A percentile compares a stretch with the other conserved stretches of the same genome.
These are phyloP conservation scores for Papiliotrema fonsecae DNA, from an alignment of 1,284 basidiomycete species.

Conservation along the genomic window DNA sequence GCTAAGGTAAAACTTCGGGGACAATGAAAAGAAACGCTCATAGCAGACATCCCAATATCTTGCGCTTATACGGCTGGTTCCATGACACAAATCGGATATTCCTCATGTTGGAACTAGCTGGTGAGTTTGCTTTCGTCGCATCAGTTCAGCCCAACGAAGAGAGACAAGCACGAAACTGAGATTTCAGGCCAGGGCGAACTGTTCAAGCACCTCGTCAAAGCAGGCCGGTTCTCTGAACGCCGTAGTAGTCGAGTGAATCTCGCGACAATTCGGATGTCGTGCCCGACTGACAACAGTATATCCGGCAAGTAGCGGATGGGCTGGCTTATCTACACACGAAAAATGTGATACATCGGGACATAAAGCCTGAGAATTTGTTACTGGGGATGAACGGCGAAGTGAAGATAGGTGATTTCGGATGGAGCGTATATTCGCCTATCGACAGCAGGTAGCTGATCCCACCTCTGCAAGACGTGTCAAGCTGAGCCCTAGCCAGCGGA, in stretches of 20 bases:
- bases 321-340: slow-evolving; percentile 86
- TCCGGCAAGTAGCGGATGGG: slow-evolving; percentile 95
- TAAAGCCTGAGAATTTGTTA: slow-evolving; percentile 96
- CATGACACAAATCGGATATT: slow-evolving; percentile 93
- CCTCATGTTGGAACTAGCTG: slow-evolving; percentile 84
- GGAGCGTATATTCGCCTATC: slow-evolving; percentile 89
- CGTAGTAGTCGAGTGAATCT: slow-evolving; percentile 59
- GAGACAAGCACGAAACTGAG: neutral
- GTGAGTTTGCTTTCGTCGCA: slow-evolving; percentile 7
- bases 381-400: slow-evolving; percentile 85
- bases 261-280: neutral
- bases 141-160: neutral
- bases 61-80: slow-evolving; percentile 95
- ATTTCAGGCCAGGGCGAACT: slow-evolving; percentile 83
- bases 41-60: slow-evolving; percentile 79
- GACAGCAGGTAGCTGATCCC: slow-evolving; percentile 46
- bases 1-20: slow-evolving; percentile 17
- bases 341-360: slow-evolving; percentile 98
- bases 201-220: slow-evolving; percentile 77
- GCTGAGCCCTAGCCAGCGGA: slow-evolving; percentile 55
- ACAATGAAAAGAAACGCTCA: neutral
- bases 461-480: neutral
- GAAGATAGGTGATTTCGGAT: slow-evolving; percentile 98
- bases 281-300: slow-evolving; percentile 57
- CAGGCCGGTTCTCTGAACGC: slow-evolving; percentile 72